phyloP scores from a whole-genome alignment of 2,329 filamentous ascomycete genomes.

The Ophiostoma angusticollis region DNA sequence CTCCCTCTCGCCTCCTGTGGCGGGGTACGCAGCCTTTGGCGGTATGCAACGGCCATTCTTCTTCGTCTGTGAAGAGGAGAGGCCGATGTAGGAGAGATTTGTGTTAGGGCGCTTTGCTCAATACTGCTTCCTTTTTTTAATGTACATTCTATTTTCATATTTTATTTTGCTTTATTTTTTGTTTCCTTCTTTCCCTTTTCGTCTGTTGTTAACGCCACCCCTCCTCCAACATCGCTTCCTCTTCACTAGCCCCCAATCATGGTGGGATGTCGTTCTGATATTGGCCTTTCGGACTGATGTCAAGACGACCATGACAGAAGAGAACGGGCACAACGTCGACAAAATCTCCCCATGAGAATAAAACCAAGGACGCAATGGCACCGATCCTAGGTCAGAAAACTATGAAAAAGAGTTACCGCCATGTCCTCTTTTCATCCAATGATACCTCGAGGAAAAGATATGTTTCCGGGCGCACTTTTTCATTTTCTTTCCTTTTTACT shows the following conservation, averaged over 20 bases:
- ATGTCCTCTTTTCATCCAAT: conserved; percentile 22
- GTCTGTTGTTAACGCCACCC: not conserved
- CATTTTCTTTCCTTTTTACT: not conserved
- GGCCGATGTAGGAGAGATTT: no score
- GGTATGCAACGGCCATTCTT: not conserved
- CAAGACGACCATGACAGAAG: conserved; percentile 7
- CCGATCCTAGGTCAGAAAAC: not conserved
- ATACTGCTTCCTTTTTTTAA: not conserved
- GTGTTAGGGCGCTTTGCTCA: not conserved
- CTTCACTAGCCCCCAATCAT: no score
- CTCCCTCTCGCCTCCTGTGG: not conserved
- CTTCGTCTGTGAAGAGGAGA: no score
- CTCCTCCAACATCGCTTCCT: conserved; percentile 5
- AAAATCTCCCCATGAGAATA: not conserved
- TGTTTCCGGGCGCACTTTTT: not conserved
- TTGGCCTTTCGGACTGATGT: conserved; percentile 1
- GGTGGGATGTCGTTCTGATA: conserved; percentile 3
- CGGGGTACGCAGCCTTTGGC: no score
- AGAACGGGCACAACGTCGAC: conserved; percentile 3
- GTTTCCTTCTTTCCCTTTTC: not conserved
- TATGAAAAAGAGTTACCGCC: not conserved
- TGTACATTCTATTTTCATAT: not conserved
- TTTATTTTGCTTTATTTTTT: not conserved
- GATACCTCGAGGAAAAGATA: conserved; percentile 16
- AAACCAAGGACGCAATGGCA: not conserved